Evolutionary conservation across 768 basidiomycete genomes (phyloP), one percentile per base, ranked within the genome.

Genomic region (Amanita exitialis): DNA sequence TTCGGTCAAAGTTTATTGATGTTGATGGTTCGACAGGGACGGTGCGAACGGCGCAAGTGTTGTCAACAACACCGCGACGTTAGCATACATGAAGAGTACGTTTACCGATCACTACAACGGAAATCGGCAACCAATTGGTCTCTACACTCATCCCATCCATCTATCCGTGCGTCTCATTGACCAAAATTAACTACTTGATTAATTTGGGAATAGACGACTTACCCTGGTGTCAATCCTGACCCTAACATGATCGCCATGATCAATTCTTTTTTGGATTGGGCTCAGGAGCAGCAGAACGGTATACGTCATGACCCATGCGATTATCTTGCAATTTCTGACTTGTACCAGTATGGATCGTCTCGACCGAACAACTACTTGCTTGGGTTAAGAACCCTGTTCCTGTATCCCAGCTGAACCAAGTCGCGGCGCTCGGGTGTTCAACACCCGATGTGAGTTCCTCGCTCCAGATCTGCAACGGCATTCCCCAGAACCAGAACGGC

Each of bases 121-220:
- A 46, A 86, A 86, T 59, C 75, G 86, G 12, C 85, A 87, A 61
- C 88, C 88, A 0, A 78, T 90, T 52, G 88, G 88, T 41, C 69
- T 90, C 23, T 90, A 89, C 63, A 84, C 83, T 1, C 88, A 90
- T 63, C 86, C 86, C 27, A 83, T 90, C 60, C 85, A 89, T 68
- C 61, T 86, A 43, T 76, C 83, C 36, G 80, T 79, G 51, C 47
- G 73, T 61, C 3, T 21, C 18, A 39, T 1, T 16, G 18, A 34
- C 23, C 28, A 47, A 28, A 16, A 38, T 44, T 13, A 28, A 44
- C 54, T 37, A 18, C 30, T 27, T 53, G 37, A 28, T 16, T 36
- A 18, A 18, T 51, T 50, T 59, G 25, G 8, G 8, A 47, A 5
- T 36, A 72, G 79, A 69, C 63, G 15, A 75, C 73, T 2, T 80